phyloP scores from a whole-genome alignment of 75 land plant species.

The Cryptomeria japonica region DNA sequence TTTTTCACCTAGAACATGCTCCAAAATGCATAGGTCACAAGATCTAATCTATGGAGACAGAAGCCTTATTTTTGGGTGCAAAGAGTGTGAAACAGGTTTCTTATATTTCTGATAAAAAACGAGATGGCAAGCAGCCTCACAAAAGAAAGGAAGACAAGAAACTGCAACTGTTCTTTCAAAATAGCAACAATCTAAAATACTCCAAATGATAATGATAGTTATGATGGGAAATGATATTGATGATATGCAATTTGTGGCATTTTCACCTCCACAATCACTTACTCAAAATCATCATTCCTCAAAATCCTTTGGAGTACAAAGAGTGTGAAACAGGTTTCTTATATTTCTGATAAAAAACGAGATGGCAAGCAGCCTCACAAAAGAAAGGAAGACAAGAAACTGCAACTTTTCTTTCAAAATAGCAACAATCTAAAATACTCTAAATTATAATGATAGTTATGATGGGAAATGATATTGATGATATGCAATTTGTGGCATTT shows the following conservation, averaged over 20 bases:
- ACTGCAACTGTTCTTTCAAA: neutral
- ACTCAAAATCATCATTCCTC: no score
- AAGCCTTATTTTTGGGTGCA: neutral
- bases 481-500: no score
- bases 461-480: neutral
- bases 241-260: no score
- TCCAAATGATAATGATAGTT: neutral
- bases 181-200: neutral
- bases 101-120: neutral
- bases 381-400: neutral
- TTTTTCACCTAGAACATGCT: neutral
- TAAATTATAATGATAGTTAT: neutral
- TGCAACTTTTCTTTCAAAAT: neutral
- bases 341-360: neutral
- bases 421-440: neutral
- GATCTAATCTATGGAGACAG: neutral
- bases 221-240: neutral
- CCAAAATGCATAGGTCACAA: neutral
- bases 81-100: neutral
- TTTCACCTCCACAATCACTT: no score
- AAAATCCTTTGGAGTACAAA: neutral
- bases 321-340: neutral
- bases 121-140: neutral
- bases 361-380: neutral
- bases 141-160: neutral